Conservation (phyloP, 257 asterid species). For the Solanum virginianum region DNA sequence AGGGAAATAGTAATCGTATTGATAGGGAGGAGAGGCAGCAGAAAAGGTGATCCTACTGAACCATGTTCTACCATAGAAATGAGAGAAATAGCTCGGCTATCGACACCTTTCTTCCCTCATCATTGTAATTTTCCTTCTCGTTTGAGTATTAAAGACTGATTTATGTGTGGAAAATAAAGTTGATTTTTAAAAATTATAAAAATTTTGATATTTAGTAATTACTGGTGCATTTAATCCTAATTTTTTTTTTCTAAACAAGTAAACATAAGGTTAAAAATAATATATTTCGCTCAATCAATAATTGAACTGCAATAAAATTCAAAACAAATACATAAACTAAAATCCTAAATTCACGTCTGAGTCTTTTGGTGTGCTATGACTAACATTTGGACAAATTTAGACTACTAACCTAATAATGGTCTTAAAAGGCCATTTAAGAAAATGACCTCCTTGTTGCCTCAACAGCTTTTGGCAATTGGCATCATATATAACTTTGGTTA, state of each 20-base stretch:
- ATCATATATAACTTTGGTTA: not conserved
- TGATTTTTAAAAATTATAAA: too few species aligned
- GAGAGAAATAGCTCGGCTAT: not conserved
- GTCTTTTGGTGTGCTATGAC: not conserved
- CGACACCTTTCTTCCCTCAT: not conserved
- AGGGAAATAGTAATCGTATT: too few species aligned
- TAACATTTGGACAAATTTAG: not conserved
- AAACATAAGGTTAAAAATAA: too few species aligned
- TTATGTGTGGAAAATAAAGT: too few species aligned
- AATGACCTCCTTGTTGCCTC: too few species aligned
- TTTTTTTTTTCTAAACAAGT: not conserved
- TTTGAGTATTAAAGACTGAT: not conserved
- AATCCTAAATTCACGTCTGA: not conserved
- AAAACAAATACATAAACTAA: not conserved
- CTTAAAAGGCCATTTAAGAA: too few species aligned
- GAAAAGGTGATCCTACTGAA: too few species aligned
- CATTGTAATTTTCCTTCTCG: not conserved
- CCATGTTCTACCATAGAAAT: too few species aligned
- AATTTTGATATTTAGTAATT: too few species aligned
- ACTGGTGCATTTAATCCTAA: not conserved
- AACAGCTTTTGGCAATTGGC: too few species aligned
- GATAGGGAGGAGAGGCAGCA: too few species aligned
- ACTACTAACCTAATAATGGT: not conserved
- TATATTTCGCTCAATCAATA: not conserved
- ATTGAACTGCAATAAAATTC: too few species aligned